These are phyloP conservation scores for Byssoonygena ceratinophila DNA, from an alignment of 2,329 filamentous ascomycete genomes.

Conservation along the genomic window DNA sequence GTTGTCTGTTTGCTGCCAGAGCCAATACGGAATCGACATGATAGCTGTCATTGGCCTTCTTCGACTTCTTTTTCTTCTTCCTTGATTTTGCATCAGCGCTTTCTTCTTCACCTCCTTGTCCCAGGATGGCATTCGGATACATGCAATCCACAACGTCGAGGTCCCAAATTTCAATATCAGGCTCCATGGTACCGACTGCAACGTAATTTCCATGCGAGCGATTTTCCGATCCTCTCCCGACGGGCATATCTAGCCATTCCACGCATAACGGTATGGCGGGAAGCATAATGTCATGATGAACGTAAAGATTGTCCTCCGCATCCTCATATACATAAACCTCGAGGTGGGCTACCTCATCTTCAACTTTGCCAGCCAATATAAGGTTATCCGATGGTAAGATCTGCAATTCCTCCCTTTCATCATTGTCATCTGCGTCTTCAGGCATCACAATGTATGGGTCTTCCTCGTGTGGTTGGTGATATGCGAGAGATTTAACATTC, in stretches of 20 bases:
- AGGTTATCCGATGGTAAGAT: slow-evolving; percentile 88
- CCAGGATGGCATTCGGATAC: slow-evolving; percentile 94
- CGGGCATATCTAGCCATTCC: slow-evolving; percentile 91
- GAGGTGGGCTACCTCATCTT: slow-evolving; percentile 91
- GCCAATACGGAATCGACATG: slow-evolving; percentile 91
- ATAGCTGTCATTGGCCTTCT: slow-evolving; percentile 80
- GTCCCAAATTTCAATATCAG: slow-evolving; percentile 98
- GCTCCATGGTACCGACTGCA: slow-evolving; percentile 92
- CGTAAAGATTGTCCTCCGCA: slow-evolving; percentile 87
- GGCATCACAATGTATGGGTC: slow-evolving; percentile 93
- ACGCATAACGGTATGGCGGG: slow-evolving; percentile 90
- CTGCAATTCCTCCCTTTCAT: slow-evolving; percentile 88
- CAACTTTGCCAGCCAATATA: slow-evolving; percentile 81
- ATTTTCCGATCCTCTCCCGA: slow-evolving; percentile 57
- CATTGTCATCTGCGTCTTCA: slow-evolving; percentile 53
- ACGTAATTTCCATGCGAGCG: slow-evolving; percentile 77
- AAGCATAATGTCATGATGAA: slow-evolving; percentile 99
- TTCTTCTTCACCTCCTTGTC: slow-evolving; percentile 51
- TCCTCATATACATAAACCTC: slow-evolving; percentile 98
- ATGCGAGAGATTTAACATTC: slow-evolving; percentile 84
- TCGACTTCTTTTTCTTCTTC: slow-evolving; percentile 76
- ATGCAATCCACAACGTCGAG: slow-evolving; percentile 92
- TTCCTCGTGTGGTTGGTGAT: slow-evolving; percentile 86
- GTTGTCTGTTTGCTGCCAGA: slow-evolving; percentile 81
- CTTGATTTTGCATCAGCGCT: slow-evolving; percentile 46